A percentile compares a stretch with the other conserved stretches of the same genome.
These are phyloP conservation scores for Madurella mycetomatis DNA, from an alignment of 2,329 filamentous ascomycete genomes.

Conservation along the genomic window DNA sequence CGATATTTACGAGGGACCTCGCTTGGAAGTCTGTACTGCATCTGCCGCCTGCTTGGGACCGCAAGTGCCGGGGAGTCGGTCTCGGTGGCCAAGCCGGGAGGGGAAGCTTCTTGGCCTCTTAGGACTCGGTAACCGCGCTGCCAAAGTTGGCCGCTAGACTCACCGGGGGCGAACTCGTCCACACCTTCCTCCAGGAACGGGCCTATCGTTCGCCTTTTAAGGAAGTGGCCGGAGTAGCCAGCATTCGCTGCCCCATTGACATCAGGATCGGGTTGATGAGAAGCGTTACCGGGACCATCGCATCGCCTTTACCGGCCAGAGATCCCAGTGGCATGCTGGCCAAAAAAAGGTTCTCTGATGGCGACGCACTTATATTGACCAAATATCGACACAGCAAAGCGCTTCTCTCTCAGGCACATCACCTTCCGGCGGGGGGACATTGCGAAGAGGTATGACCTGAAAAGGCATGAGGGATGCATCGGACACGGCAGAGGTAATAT, in stretches of 20 bases:
- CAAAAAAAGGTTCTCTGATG: neutral
- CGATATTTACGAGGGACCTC: constrained; percentile 8
- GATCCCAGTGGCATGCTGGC: neutral
- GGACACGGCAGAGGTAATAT: constrained; percentile 29
- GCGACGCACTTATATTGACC: constrained; percentile 17
- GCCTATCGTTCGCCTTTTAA: no score
- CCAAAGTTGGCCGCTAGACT: neutral
- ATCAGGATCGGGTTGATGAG: no score
- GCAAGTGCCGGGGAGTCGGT: constrained; percentile 19
- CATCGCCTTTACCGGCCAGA: no score
- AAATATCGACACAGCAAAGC: constrained; percentile 18
- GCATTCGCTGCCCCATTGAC: no score
- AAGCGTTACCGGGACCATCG: no score
- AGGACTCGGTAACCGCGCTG: neutral
- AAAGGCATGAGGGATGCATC: constrained; percentile 20
- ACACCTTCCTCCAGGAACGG: no score
- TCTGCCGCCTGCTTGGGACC: constrained; percentile 7
- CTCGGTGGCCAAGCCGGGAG: constrained; percentile 11
- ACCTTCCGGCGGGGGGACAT: constrained; percentile 7
- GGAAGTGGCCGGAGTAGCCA: no score
- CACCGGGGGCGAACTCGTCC: no score
- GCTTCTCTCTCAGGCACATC: constrained; percentile 9
- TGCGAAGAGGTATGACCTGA: constrained; percentile 14
- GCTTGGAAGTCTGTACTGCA: constrained; percentile 13
- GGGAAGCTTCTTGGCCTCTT: constrained; percentile 2